phyloP scores from a whole-genome alignment of 75 land plant genomes.

The Pseudotsuga menziesii region DNA sequence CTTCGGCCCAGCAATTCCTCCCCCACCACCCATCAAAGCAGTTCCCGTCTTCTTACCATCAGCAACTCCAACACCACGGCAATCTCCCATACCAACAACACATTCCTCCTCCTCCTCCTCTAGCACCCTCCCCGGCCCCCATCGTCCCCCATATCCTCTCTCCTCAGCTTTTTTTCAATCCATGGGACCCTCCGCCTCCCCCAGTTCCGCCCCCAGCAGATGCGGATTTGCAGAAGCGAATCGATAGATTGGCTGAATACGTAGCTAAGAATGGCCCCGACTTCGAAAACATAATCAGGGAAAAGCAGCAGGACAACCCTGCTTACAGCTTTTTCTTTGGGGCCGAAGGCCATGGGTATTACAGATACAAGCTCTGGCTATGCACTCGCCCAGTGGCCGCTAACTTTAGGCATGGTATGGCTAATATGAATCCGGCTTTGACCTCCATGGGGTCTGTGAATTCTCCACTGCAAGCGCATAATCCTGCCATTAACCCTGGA shows the following conservation, averaged over 20 bases:
- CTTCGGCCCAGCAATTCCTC: constrained; percentile 16
- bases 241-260: constrained; percentile 87
- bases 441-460: constrained; percentile 22
- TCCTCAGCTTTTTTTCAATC: constrained; percentile 45
- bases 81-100: constrained; percentile 49
- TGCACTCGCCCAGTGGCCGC: constrained; percentile 38
- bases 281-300: constrained; percentile 87
- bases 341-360: constrained; percentile 84
- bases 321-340: constrained; percentile 87
- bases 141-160: constrained; percentile 32
- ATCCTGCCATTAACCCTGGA: constrained; percentile 30
- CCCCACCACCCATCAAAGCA: background rate
- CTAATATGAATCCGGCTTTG: constrained; percentile 15
- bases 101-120: constrained; percentile 20
- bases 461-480: constrained; percentile 34
- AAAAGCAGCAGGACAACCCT: constrained; percentile 87
- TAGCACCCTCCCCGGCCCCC: background rate
- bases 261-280: constrained; percentile 91
- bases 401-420: constrained; percentile 27
- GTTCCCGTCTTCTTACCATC: background rate
- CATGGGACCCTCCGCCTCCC: constrained; percentile 71
- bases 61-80: constrained; percentile 18
- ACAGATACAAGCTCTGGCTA: constrained; percentile 79
- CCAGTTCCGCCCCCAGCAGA: constrained; percentile 75
- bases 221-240: constrained; percentile 82